Percentiles rank a stretch among this genome's conserved stretches.
Conservation (phyloP, 73 alveolate genomes). For the Tetrahymena elliotti region DNA sequence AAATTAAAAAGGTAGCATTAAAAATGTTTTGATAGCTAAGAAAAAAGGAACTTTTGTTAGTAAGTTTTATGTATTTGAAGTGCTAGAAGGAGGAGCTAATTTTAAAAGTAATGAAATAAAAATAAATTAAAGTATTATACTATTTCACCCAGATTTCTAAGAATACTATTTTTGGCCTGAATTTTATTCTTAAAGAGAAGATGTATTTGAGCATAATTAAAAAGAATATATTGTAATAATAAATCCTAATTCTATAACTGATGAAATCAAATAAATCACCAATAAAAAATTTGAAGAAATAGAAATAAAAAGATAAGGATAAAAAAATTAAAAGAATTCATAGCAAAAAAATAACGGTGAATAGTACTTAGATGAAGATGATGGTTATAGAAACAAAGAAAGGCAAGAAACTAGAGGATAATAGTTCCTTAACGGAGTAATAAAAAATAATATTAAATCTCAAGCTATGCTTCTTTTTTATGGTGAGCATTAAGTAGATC, state of each 20-base stretch:
- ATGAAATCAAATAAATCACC: neutral
- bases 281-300: neutral
- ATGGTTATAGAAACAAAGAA: neutral
- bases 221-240: neutral
- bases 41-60: neutral
- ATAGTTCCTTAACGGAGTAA: neutral
- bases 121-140: neutral
- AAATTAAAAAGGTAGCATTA: neutral
- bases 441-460: neutral
- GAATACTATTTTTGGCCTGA: neutral
- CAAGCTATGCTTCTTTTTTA: neutral
- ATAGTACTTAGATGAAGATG: neutral
- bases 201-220: neutral
- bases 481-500: neutral
- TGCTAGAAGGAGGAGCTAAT: neutral
- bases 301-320: neutral
- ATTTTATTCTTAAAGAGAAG: neutral
- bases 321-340: neutral
- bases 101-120: neutral
- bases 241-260: neutral
- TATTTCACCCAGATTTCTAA: neutral
- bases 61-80: neutral
- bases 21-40: neutral
- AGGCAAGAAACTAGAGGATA: neutral
- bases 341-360: neutral